Conservation (phyloP, 2,329 filamentous ascomycete genomes). For the Alternaria rosae region DNA sequence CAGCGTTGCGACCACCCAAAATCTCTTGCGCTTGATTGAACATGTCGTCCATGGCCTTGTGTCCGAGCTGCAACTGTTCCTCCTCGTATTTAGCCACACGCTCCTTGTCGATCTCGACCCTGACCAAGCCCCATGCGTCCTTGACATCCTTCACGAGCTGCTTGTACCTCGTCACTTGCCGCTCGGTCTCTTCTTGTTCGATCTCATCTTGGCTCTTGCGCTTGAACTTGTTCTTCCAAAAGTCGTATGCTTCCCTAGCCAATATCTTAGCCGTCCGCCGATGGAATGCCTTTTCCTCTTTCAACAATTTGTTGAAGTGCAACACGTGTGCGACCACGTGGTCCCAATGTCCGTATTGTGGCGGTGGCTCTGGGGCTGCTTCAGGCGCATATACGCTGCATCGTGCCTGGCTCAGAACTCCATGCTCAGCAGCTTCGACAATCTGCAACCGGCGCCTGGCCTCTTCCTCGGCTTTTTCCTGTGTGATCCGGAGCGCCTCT, state of each 20-base stretch:
- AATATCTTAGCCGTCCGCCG: conserved; percentile 77
- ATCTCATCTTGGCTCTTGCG: conserved; percentile 71
- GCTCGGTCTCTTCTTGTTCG: conserved; percentile 75
- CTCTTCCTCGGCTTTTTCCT: conserved; percentile 61
- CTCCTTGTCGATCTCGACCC: conserved; percentile 64
- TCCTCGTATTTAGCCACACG: conserved; percentile 66
- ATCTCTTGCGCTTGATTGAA: conserved; percentile 71
- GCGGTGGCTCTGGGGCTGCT: conserved; percentile 73
- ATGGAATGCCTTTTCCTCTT: conserved; percentile 80
- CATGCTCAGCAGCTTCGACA: conserved; percentile 74
- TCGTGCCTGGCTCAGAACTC: conserved; percentile 74
- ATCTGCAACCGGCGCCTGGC: conserved; percentile 73
- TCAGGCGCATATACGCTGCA: conserved; percentile 79
- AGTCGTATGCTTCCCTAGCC: conserved; percentile 78
- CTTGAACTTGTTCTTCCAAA: conserved; percentile 73
- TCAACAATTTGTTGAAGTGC: conserved; percentile 81
- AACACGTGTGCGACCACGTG: conserved; percentile 81
- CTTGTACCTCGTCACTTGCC: conserved; percentile 73
- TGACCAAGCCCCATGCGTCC: conserved; percentile 67
- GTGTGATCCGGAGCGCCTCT: conserved; percentile 45
- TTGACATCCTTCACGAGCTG: conserved; percentile 71
- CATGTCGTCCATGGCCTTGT: conserved; percentile 74
- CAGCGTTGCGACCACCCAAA: conserved; percentile 38
- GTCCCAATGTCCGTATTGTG: conserved; percentile 86
- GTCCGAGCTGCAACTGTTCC: conserved; percentile 63